These are phyloP conservation scores for Heterobasidion annosum DNA, from an alignment of 1,284 basidiomycete genomes.

Conservation along the genomic window DNA sequence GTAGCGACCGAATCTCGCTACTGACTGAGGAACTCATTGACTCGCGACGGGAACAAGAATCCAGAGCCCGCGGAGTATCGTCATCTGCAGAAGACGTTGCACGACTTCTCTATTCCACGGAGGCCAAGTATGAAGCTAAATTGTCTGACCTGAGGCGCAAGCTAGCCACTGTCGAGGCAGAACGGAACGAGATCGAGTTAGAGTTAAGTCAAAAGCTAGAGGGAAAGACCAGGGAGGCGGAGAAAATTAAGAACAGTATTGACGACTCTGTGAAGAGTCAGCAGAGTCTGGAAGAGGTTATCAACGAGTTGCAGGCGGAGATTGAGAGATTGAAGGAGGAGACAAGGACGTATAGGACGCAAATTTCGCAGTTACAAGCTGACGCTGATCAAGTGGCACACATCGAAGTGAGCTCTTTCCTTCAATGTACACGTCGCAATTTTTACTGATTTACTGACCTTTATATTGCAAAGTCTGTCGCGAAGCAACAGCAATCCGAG, in stretches of 20 bases:
- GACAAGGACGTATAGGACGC: slow-evolving; percentile 32
- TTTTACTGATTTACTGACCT: neutral
- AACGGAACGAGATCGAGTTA: slow-evolving; percentile 72
- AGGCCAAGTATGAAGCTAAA: slow-evolving; percentile 69
- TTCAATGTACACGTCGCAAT: neutral
- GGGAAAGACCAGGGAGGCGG: slow-evolving; percentile 71
- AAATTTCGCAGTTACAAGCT: slow-evolving; percentile 37
- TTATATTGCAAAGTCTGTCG: slow-evolving; percentile 27
- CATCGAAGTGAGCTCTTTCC: slow-evolving; percentile 40
- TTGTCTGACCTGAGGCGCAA: slow-evolving; percentile 61
- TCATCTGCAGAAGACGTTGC: slow-evolving; percentile 63
- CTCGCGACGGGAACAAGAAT: slow-evolving; percentile 47
- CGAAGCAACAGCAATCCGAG: slow-evolving; percentile 35
- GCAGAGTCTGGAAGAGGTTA: slow-evolving; percentile 50
- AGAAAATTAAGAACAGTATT: slow-evolving; percentile 55
- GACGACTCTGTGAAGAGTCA: slow-evolving; percentile 47
- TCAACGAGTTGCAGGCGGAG: slow-evolving; percentile 43
- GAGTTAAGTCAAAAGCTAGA: slow-evolving; percentile 77
- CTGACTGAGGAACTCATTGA: slow-evolving; percentile 70
- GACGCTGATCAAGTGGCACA: slow-evolving; percentile 45
- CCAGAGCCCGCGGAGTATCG: slow-evolving; percentile 28
- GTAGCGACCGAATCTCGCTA: slow-evolving; percentile 59
- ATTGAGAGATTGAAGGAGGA: slow-evolving; percentile 46
- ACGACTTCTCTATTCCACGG: slow-evolving; percentile 67
- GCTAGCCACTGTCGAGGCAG: slow-evolving; percentile 52